Percentiles rank a stretch among this genome's conserved stretches.
These are phyloP conservation scores for Thyridium curvatum DNA, from an alignment of 2,329 filamentous ascomycete genomes.

Conservation along the genomic window DNA sequence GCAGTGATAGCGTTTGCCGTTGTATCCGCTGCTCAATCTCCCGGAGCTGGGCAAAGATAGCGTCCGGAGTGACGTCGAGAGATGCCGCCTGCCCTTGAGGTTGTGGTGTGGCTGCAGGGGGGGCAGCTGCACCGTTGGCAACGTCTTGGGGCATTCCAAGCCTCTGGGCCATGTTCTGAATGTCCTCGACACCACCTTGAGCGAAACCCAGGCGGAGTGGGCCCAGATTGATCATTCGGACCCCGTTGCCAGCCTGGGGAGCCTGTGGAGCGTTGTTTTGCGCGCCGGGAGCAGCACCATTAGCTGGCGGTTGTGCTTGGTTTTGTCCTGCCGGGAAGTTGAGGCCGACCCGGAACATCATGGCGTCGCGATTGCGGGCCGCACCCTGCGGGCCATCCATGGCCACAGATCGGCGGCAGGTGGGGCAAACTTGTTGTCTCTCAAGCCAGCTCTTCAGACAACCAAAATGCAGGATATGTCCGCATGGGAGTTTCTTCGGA, in stretches of 20 bases:
- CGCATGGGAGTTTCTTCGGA: conserved; percentile 94
- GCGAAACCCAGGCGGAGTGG: conserved; percentile 72
- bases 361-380: conserved; percentile 25
- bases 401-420: conserved; percentile 80
- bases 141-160: conserved; percentile 40
- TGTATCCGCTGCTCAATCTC: conserved; percentile 64
- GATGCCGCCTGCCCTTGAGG: conserved; percentile 3
- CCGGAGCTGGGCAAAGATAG: conserved; percentile 54
- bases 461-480: conserved; percentile 89
- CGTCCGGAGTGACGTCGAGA: conserved; percentile 15
- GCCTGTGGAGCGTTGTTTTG: conserved; percentile 12
- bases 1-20: conserved; percentile 58
- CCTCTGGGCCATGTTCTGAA: conserved; percentile 61
- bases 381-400: conserved; percentile 35
- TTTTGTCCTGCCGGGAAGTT: conserved; percentile 24
- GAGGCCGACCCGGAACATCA: conserved; percentile 24
- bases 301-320: conserved; percentile 17
- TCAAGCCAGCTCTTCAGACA: conserved; percentile 97
- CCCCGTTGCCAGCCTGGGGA: conserved; percentile 4
- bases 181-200: conserved; percentile 57
- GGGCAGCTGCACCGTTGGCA: conserved; percentile 8
- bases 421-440: conserved; percentile 94
- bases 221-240: conserved; percentile 46
- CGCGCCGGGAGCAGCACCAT: conserved; percentile 12
- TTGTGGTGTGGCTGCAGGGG: conserved; percentile 5